These are phyloP conservation scores for Cladosporium sp. DNA, from an alignment of 2,329 filamentous ascomycete species.

Conservation along the genomic window DNA sequence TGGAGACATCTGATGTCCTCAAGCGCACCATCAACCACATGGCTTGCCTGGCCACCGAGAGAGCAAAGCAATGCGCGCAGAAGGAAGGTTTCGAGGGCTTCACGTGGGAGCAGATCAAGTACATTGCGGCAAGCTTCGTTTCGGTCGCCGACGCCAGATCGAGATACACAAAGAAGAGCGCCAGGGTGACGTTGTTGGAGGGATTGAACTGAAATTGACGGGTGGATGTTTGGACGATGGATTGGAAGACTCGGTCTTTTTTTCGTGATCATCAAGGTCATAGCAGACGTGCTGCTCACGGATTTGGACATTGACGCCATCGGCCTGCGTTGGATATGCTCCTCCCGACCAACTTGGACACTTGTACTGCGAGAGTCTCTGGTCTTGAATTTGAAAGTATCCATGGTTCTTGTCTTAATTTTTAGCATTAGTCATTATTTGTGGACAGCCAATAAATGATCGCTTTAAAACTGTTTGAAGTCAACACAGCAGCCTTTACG, in stretches of 20 bases:
- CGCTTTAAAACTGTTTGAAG: not conserved
- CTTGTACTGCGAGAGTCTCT: not conserved
- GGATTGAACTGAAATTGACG: not conserved
- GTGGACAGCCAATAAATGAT: not conserved
- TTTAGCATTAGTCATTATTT: not conserved
- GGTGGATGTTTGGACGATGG: not conserved
- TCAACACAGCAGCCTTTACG: not conserved
- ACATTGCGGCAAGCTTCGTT: slow-evolving; percentile 8
- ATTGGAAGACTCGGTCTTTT: not conserved
- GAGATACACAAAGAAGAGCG: not conserved
- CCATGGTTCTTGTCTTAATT: not conserved
- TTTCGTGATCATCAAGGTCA: not conserved
- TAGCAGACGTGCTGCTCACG: not conserved
- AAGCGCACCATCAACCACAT: not conserved
- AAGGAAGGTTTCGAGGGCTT: slow-evolving; percentile 4
- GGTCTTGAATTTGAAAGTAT: not conserved
- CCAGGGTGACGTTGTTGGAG: not conserved
- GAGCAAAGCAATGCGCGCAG: not conserved
- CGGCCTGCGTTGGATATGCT: not conserved
- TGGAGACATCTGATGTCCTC: not conserved
- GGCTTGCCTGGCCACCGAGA: not conserved
- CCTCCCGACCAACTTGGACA: not conserved
- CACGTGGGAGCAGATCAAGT: slow-evolving; percentile 1
- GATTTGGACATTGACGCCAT: not conserved
- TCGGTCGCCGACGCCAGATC: not conserved